Percentiles rank a stretch among this genome's conserved stretches.
phyloP scores from a whole-genome alignment of 2,329 filamentous ascomycete species.

The Apiospora rasikravindrae region DNA sequence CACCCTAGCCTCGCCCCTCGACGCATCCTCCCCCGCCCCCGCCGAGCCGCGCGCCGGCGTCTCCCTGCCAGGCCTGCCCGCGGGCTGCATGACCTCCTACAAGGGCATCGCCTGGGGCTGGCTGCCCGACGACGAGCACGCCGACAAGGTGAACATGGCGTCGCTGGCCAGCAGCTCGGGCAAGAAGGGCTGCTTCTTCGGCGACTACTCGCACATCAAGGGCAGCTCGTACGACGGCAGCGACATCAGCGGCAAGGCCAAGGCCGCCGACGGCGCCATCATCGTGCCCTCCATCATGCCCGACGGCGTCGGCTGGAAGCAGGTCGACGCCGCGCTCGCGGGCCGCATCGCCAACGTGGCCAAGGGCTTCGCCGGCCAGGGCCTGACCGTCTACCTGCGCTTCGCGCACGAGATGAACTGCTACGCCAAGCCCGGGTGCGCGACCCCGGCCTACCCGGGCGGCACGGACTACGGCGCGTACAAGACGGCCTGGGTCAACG shows the following conservation, averaged over 20 bases:
- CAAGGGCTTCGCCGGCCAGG: constrained; percentile 25
- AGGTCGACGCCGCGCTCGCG: constrained; percentile 24
- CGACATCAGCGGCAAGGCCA: constrained; percentile 27
- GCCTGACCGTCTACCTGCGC: constrained; percentile 28
- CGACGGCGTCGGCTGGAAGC: constrained; percentile 25
- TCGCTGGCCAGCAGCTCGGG: constrained; percentile 23
- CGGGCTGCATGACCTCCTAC: constrained; percentile 20
- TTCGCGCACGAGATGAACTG: constrained; percentile 33
- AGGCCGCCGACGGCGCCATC: constrained; percentile 27
- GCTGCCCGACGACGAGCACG: constrained; percentile 29
- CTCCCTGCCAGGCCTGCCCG: constrained; percentile 11
- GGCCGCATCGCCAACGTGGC: constrained; percentile 25
- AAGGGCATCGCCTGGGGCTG: constrained; percentile 32
- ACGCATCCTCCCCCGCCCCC: not conserved
- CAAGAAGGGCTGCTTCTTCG: constrained; percentile 30
- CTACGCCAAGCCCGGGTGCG: constrained; percentile 25
- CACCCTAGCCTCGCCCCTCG: constrained; percentile 1
- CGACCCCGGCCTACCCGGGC: constrained; percentile 23
- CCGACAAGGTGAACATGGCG: constrained; percentile 25
- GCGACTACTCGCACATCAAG: constrained; percentile 32
- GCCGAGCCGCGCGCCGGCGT: not conserved
- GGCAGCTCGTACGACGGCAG: constrained; percentile 27
- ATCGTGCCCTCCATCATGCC: constrained; percentile 34
- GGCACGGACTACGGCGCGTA: constrained; percentile 23
- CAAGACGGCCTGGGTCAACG: constrained; percentile 27